These are phyloP conservation scores for Penicillium mononematosum DNA, from an alignment of 495 filamentous ascomycete genomes.

Conservation along the genomic window DNA sequence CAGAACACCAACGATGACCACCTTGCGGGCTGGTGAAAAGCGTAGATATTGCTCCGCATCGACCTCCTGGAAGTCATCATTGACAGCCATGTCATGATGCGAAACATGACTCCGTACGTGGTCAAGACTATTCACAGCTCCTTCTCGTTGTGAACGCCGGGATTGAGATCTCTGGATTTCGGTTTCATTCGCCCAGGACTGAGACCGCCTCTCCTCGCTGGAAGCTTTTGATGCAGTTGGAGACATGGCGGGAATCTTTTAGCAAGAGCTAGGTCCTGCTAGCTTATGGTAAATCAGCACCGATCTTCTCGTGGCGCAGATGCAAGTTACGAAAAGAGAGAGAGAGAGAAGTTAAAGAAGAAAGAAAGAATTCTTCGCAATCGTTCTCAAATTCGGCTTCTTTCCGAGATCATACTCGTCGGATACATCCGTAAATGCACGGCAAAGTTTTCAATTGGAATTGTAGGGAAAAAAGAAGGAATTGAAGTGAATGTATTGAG, in stretches of 20 bases:
- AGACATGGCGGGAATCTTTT: constrained; percentile 15
- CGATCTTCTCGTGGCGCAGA: neutral
- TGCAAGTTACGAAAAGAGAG: neutral
- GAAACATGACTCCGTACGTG: constrained; percentile 32
- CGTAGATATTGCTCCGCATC: constrained; percentile 52
- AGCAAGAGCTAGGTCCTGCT: neutral
- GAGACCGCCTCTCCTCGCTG: constrained; percentile 17
- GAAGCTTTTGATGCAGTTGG: constrained; percentile 19
- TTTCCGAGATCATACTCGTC: constrained; percentile 15
- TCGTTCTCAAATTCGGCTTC: constrained; percentile 8
- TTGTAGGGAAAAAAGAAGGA: constrained; percentile 1
- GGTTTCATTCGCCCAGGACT: constrained; percentile 11
- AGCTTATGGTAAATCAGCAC: neutral
- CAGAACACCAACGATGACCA: constrained; percentile 59
- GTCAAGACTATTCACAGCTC: constrained; percentile 16
- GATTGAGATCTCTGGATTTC: constrained; percentile 18
- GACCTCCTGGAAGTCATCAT: constrained; percentile 29
- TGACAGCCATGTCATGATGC: constrained; percentile 36
- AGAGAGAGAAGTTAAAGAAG: neutral
- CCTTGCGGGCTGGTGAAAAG: constrained; percentile 55
- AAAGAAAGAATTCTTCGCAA: neutral
- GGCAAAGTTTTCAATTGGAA: constrained; percentile 15
- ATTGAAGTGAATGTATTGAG: neutral
- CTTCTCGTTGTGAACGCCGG: constrained; percentile 7
- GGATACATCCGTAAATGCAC: neutral